phyloP scores from a whole-genome alignment of 208 protist species.

The Trypanosoma mega region DNA sequence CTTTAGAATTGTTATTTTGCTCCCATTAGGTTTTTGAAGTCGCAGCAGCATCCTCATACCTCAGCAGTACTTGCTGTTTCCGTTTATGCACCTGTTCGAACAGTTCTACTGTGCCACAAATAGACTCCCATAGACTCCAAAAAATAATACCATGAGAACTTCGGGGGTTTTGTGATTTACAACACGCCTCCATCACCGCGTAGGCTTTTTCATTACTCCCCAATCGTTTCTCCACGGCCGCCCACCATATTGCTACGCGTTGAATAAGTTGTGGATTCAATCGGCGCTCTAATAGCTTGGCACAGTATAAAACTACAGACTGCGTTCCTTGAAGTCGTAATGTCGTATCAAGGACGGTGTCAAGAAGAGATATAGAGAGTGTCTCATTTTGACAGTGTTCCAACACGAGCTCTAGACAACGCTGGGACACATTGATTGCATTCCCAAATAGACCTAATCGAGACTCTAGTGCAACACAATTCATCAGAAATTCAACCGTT shows the following conservation, averaged over 20 bases:
- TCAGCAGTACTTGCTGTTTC: constrained; percentile 55
- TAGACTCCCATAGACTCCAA: constrained; percentile 77
- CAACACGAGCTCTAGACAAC: constrained; percentile 32
- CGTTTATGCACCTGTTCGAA: constrained; percentile 65
- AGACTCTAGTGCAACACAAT: constrained; percentile 60
- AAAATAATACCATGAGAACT: constrained; percentile 53
- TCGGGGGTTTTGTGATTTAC: constrained; percentile 64
- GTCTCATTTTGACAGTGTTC: constrained; percentile 19
- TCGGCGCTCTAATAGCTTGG: constrained; percentile 31
- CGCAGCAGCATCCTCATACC: constrained; percentile 26
- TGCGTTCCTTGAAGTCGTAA: constrained; percentile 43
- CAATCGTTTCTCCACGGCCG: constrained; percentile 64
- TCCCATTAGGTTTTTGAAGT: background rate
- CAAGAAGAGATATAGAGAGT: constrained; percentile 46
- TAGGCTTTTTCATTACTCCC: constrained; percentile 51
- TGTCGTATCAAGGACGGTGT: constrained; percentile 50
- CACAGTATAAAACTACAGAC: constrained; percentile 40
- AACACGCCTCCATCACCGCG: constrained; percentile 63
- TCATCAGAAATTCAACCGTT: constrained; percentile 53
- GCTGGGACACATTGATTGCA: constrained; percentile 41
- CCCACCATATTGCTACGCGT: constrained; percentile 75
- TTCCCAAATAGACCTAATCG: constrained; percentile 50
- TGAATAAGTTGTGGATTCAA: constrained; percentile 45
- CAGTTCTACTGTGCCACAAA: constrained; percentile 54
- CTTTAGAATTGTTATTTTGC: background rate